These are phyloP conservation scores for Cyathus striatus DNA, from an alignment of 768 basidiomycete genomes.

Conservation along the genomic window DNA sequence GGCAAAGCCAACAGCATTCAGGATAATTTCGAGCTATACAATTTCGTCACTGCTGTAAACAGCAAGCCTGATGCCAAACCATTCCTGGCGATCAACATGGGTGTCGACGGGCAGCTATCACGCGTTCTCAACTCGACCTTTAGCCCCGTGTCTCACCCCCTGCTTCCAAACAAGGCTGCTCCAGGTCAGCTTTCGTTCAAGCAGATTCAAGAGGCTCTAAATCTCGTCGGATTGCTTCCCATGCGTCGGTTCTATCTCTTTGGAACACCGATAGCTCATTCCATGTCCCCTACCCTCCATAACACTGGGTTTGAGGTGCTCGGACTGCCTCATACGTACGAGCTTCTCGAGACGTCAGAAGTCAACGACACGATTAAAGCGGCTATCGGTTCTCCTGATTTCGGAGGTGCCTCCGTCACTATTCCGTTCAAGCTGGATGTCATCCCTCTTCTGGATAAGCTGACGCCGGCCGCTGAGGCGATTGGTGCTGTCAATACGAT, in stretches of 20 bases:
- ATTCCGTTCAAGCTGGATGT: conserved; percentile 94
- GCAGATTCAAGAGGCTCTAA: conserved; percentile 78
- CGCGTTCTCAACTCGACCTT: conserved; percentile 82
- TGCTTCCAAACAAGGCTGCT: conserved; percentile 81
- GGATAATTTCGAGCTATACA: conserved; percentile 77
- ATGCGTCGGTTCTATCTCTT: conserved; percentile 78
- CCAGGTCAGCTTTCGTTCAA: conserved; percentile 90
- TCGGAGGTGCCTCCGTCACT: conserved; percentile 95
- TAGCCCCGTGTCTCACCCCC: conserved; percentile 86
- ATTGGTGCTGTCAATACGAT: conserved; percentile 98
- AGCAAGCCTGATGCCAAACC: conserved; percentile 58
- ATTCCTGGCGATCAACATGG: conserved; percentile 94
- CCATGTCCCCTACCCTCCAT: conserved; percentile 90
- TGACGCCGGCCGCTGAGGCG: conserved; percentile 75
- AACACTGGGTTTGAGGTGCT: conserved; percentile 81
- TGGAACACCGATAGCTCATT: conserved; percentile 83
- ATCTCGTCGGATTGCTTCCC: conserved; percentile 78
- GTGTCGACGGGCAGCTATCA: conserved; percentile 82
- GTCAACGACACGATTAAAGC: conserved; percentile 64
- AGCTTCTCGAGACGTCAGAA: conserved; percentile 64
- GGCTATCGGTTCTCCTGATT: conserved; percentile 59
- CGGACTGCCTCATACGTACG: conserved; percentile 82
- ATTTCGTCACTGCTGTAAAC: conserved; percentile 55
- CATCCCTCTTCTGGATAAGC: conserved; percentile 72
- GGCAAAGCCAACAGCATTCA: conserved; percentile 70